These are phyloP conservation scores for Aspergillus hiratsukae DNA, from an alignment of 2,329 filamentous ascomycete species.

Conservation along the genomic window DNA sequence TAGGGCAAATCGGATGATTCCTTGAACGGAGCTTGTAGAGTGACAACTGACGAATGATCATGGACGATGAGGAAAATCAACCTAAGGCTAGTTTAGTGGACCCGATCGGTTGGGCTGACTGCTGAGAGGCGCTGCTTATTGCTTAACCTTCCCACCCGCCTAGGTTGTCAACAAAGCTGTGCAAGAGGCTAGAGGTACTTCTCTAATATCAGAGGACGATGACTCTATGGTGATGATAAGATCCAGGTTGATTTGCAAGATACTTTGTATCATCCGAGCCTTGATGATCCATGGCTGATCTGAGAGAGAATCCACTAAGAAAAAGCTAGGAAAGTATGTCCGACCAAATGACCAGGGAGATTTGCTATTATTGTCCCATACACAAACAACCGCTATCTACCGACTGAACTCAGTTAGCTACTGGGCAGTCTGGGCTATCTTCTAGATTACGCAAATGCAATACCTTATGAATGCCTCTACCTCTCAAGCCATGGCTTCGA, in stretches of 20 bases:
- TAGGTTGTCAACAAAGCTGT: neutral
- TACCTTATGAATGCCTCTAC: neutral
- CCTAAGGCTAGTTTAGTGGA: slow-evolving; percentile 21
- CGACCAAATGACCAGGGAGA: neutral
- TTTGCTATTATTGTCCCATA: neutral
- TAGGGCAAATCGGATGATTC: neutral
- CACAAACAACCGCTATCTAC: neutral
- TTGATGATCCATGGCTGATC: neutral
- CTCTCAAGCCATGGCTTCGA: slow-evolving; percentile 1
- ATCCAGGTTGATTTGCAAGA: neutral
- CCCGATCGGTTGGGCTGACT: slow-evolving; percentile 21
- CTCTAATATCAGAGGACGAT: neutral
- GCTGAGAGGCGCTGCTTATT: slow-evolving; percentile 14
- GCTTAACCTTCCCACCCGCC: slow-evolving; percentile 7
- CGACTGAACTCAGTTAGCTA: neutral
- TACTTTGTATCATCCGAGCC: neutral
- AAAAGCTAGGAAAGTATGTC: slow-evolving; percentile 1
- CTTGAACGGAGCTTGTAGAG: neutral
- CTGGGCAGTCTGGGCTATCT: neutral
- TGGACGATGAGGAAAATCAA: slow-evolving; percentile 2
- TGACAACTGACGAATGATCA: too few relatives aligned
- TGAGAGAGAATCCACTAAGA: neutral
- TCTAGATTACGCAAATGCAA: slow-evolving; percentile 1
- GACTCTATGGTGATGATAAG: neutral
- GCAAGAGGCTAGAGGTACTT: neutral